Evolutionary conservation across 73 alveolate species (phyloP).

Genomic region (Paramecium tetraurelia): DNA sequence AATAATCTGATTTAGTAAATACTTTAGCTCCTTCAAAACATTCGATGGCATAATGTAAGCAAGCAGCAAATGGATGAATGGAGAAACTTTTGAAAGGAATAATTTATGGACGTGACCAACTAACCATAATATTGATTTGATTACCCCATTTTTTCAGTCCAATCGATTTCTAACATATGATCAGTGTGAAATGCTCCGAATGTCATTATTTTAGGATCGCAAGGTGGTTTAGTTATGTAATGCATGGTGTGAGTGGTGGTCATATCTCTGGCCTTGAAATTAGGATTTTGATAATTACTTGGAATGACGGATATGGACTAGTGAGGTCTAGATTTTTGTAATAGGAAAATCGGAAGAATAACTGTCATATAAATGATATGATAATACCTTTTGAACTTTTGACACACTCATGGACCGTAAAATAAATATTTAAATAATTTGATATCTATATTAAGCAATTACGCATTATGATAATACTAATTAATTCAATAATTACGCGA

Average conservation of each 20-base stretch:
- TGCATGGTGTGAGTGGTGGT: slow-evolving; percentile 43
- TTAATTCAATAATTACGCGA: not conserved
- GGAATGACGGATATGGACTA: not conserved
- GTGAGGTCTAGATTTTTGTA: not conserved
- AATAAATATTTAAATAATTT: slow-evolving; percentile 12
- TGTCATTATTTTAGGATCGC: slow-evolving; percentile 56
- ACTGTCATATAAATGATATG: not conserved
- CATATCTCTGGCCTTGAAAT: slow-evolving; percentile 42
- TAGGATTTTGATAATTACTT: not conserved
- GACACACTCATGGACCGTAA: slow-evolving; percentile 26
- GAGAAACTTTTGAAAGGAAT: slow-evolving; percentile 66
- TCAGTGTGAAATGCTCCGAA: slow-evolving; percentile 78
- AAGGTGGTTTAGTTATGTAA: slow-evolving; percentile 53
- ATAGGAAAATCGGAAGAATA: not conserved
- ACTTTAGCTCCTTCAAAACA: slow-evolving; percentile 82
- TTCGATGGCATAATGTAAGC: slow-evolving; percentile 78
- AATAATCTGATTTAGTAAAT: not conserved
- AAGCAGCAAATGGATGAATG: slow-evolving; percentile 78
- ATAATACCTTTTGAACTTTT: not conserved
- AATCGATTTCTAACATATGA: slow-evolving; percentile 75
- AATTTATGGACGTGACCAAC: slow-evolving; percentile 77
- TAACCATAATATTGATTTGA: not conserved
- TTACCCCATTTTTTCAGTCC: slow-evolving; percentile 67
- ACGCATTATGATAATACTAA: slow-evolving; percentile 7
- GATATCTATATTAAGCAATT: not conserved